Conservation (phyloP, 2,329 filamentous ascomycete species). For the Penicillium paneum region DNA sequence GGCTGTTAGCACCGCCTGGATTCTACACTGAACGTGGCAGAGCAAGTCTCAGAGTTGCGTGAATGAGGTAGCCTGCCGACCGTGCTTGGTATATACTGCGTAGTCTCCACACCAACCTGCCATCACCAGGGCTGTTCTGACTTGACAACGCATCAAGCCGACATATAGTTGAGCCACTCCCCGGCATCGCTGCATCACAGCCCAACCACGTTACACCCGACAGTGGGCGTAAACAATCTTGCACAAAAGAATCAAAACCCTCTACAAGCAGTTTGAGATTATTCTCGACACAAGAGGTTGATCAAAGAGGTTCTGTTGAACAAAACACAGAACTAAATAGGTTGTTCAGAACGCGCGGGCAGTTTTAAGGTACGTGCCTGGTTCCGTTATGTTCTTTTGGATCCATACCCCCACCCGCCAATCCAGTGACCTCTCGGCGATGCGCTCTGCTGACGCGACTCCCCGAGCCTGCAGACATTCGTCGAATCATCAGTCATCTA, state of each 20-base stretch:
- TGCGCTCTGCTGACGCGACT: slow-evolving; percentile 47
- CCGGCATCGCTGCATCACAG: slow-evolving; percentile 44
- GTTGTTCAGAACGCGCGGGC: slow-evolving; percentile 7
- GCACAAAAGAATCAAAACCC: slow-evolving; percentile 34
- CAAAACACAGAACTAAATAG: slow-evolving; percentile 9
- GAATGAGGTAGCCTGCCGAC: slow-evolving; percentile 22
- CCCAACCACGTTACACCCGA: slow-evolving; percentile 45
- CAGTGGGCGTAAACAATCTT: slow-evolving; percentile 29
- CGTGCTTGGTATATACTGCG: slow-evolving; percentile 28
- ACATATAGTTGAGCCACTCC: slow-evolving; percentile 30
- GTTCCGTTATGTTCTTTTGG: slow-evolving; percentile 18
- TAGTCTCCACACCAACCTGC: slow-evolving; percentile 26
- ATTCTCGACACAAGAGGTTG: slow-evolving; percentile 19
- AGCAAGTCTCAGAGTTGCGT: slow-evolving; percentile 15
- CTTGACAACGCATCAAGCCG: slow-evolving; percentile 45
- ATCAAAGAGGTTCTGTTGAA: slow-evolving; percentile 16
- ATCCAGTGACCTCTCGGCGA: slow-evolving; percentile 43
- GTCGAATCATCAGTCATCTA: slow-evolving; percentile 43
- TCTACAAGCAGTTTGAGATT: slow-evolving; percentile 26
- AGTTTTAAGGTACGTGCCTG: slow-evolving; percentile 34
- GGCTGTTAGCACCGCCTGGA: slow-evolving; percentile 30
- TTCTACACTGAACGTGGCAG: slow-evolving; percentile 26
- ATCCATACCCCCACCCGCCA: slow-evolving; percentile 25
- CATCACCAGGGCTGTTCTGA: slow-evolving; percentile 27
- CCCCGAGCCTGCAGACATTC: slow-evolving; percentile 39